These are phyloP conservation scores for Rhododendron simsii DNA, from an alignment of 148 eudicot genomes.

Conservation along the genomic window DNA sequence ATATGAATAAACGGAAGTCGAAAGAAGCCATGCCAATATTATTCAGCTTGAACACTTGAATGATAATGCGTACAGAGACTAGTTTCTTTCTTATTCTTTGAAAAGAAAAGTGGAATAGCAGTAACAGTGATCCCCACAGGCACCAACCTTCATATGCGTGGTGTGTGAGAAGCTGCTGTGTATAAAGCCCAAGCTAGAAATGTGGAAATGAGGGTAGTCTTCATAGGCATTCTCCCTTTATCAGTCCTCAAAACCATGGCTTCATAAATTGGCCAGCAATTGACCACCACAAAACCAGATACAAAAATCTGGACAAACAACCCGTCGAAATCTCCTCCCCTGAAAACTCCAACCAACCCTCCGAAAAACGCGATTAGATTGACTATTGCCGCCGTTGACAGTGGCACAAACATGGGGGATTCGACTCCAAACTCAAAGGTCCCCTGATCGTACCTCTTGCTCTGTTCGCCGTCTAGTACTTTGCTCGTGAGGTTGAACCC, in stretches of 20 bases:
- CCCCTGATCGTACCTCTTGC: slow-evolving; percentile 52
- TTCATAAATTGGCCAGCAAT: slow-evolving; percentile 60
- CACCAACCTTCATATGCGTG: background rate
- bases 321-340: slow-evolving; percentile 18
- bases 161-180: background rate
- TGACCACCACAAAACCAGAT: slow-evolving; percentile 47
- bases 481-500: slow-evolving; percentile 50
- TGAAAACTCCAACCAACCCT: slow-evolving; percentile 20
- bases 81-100: background rate
- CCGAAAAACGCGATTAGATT: slow-evolving; percentile 33
- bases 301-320: slow-evolving; percentile 41
- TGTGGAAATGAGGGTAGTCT: slow-evolving; percentile 30
- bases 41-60: too few relatives aligned
- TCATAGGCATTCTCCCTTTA: slow-evolving; percentile 55
- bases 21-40: background rate
- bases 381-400: slow-evolving; percentile 41
- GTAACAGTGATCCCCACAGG: background rate
- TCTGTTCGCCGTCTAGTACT: slow-evolving; percentile 35
- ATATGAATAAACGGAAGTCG: background rate
- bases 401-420: slow-evolving; percentile 55
- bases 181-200: slow-evolving; percentile 30
- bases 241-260: slow-evolving; percentile 60
- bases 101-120: background rate
- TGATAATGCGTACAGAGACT: background rate
- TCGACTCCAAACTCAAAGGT: slow-evolving; percentile 47